A percentile compares a stretch with the other conserved stretches of the same genome.
phyloP scores from a whole-genome alignment of 1,284 basidiomycete species.

The Agroathelia rolfsii region DNA sequence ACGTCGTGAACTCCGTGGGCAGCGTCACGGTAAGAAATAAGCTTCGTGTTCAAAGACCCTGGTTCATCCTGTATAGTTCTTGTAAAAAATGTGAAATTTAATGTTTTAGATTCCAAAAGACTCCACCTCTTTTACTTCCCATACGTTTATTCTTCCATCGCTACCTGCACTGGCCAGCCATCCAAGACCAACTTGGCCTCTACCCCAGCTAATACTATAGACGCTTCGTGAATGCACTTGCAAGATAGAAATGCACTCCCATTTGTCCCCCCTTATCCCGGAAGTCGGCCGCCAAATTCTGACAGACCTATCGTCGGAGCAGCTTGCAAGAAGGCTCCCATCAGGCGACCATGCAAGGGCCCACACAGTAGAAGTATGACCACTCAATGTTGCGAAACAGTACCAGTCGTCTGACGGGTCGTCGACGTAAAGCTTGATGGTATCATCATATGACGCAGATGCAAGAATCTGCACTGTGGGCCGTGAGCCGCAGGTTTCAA shows the following conservation, averaged over 20 bases:
- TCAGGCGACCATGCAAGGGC: slow-evolving; percentile 74
- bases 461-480: slow-evolving; percentile 70
- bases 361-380: slow-evolving; percentile 90
- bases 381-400: slow-evolving; percentile 72
- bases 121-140: slow-evolving; percentile 63
- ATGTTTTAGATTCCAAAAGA: too few relatives aligned
- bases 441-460: slow-evolving; percentile 95
- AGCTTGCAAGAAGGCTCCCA: slow-evolving; percentile 77
- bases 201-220: slow-evolving; percentile 74
- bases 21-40: slow-evolving; percentile 41
- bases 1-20: slow-evolving; percentile 73
- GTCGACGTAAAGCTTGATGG: slow-evolving; percentile 89
- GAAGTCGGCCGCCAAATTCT: slow-evolving; percentile 68
- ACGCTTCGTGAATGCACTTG: slow-evolving; percentile 64
- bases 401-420: slow-evolving; percentile 96
- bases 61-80: slow-evolving; percentile 12
- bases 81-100: slow-evolving; percentile 14
- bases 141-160: slow-evolving; percentile 70
- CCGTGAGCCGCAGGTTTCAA: slow-evolving; percentile 10
- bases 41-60: slow-evolving; percentile 25
- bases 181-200: slow-evolving; percentile 40
- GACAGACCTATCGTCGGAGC: slow-evolving; percentile 70
- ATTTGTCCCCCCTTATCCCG: slow-evolving; percentile 43
- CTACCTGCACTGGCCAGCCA: slow-evolving; percentile 69
- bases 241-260: slow-evolving; percentile 47